Evolutionary conservation across 2,329 filamentous ascomycete genomes (phyloP).

Genomic region (Achaetomium macrosporum): DNA sequence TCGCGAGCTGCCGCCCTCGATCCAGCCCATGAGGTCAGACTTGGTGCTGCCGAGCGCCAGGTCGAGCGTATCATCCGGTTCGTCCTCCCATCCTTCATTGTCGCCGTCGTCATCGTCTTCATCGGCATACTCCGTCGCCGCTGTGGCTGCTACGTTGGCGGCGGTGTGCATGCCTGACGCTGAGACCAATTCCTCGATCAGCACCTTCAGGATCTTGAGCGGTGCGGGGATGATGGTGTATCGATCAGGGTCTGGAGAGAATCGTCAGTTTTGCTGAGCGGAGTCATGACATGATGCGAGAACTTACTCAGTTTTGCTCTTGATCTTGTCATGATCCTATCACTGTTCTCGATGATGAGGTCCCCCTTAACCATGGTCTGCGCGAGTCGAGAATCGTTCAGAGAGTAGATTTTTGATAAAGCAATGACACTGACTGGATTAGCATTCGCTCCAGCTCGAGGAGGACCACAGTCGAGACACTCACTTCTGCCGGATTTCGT

Average conservation of each 20-base stretch:
- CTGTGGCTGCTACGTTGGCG: slow-evolving; percentile 57
- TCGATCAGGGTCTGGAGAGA: slow-evolving; percentile 66
- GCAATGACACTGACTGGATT: slow-evolving; percentile 66
- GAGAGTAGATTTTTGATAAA: slow-evolving; percentile 80
- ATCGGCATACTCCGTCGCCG: slow-evolving; percentile 48
- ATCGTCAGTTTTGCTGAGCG: slow-evolving; percentile 14
- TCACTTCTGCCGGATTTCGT: slow-evolving; percentile 94
- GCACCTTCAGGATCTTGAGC: slow-evolving; percentile 92
- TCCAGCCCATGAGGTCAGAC: slow-evolving; percentile 73
- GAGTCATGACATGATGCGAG: slow-evolving; percentile 29
- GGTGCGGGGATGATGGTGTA: slow-evolving; percentile 83
- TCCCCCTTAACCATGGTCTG: slow-evolving; percentile 88
- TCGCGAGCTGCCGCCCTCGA: slow-evolving; percentile 51
- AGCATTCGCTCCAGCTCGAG: slow-evolving; percentile 27
- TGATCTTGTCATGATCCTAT: slow-evolving; percentile 89
- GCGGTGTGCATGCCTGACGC: slow-evolving; percentile 62
- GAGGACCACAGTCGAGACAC: slow-evolving; percentile 25
- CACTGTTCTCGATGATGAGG: slow-evolving; percentile 71
- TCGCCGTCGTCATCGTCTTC: slow-evolving; percentile 59
- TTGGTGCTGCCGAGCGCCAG: slow-evolving; percentile 64
- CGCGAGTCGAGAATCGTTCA: slow-evolving; percentile 74
- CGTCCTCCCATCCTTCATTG: slow-evolving; percentile 86
- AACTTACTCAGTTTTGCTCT: slow-evolving; percentile 69
- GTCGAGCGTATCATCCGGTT: slow-evolving; percentile 64
- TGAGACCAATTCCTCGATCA: slow-evolving; percentile 84